phyloP scores from a whole-genome alignment of 179 eudicot species.

The Beta lomatogona region DNA sequence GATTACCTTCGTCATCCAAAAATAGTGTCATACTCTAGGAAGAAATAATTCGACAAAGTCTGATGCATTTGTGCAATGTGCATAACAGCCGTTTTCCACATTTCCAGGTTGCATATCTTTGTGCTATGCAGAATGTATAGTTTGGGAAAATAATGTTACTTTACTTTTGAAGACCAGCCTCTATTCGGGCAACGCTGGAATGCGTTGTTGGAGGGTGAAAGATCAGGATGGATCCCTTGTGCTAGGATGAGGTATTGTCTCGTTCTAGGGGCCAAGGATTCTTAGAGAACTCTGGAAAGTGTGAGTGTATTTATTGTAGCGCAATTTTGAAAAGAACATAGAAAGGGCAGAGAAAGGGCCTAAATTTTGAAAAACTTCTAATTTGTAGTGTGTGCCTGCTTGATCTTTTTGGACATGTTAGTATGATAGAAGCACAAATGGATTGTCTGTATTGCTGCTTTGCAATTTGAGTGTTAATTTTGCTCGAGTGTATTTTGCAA shows the following conservation, averaged over 20 bases:
- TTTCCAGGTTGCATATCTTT: constrained; percentile 28
- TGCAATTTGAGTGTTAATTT: not conserved
- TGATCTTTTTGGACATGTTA: not conserved
- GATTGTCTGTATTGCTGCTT: not conserved
- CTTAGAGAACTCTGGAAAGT: not conserved
- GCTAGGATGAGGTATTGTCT: constrained; percentile 23
- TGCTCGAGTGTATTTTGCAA: no score
- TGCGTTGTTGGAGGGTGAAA: constrained; percentile 12
- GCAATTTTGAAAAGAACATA: constrained; percentile 12
- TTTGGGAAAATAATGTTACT: constrained; percentile 26
- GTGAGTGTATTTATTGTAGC: constrained; percentile 11
- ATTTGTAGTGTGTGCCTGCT: not conserved
- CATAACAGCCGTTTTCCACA: constrained; percentile 32
- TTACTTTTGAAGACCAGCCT: constrained; percentile 14
- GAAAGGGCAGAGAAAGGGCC: not conserved
- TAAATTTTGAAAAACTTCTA: constrained; percentile 7
- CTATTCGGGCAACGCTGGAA: constrained; percentile 16
- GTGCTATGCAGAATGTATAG: constrained; percentile 45
- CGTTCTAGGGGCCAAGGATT: not conserved
- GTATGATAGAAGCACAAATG: not conserved
- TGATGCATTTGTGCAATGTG: constrained; percentile 36
- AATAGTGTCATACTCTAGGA: constrained; percentile 19
- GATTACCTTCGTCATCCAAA: constrained; percentile 28
- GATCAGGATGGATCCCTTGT: not conserved
- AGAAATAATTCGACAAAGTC: constrained; percentile 30